Percentiles rank a stretch among this genome's conserved stretches.
These are phyloP conservation scores for carrot (Daucus carota) DNA, from an alignment of 129 eudicot genomes.

Conservation along the genomic window DH1_v3.0 NC_030384.2:44045501-44046000, in stretches of 20 bases:
- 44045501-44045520: neutral
- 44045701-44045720: conserved; percentile 76
- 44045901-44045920: neutral
- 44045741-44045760: conserved; percentile 78
- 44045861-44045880: conserved; percentile 12
- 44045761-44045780: conserved; percentile 71
- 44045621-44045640: neutral
- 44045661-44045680: neutral
- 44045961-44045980: conserved; percentile 97
- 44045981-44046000: conserved; percentile 90
- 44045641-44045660: neutral
- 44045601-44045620: neutral
- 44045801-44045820: conserved; percentile 84
- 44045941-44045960: conserved; percentile 77
- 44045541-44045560: neutral
- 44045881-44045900: conserved; percentile 2
- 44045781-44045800: conserved; percentile 82
- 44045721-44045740: conserved; percentile 92
- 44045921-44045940: conserved; percentile 5
- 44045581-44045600: neutral
- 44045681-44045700: conserved; percentile 73
- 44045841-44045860: conserved; percentile 59
- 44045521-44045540: neutral
- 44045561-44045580: neutral
- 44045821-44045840: conserved; percentile 82